Evolutionary conservation across 2,329 filamentous ascomycete species (phyloP).

Genomic region (Paracoccidioides brasiliensis): DNA sequence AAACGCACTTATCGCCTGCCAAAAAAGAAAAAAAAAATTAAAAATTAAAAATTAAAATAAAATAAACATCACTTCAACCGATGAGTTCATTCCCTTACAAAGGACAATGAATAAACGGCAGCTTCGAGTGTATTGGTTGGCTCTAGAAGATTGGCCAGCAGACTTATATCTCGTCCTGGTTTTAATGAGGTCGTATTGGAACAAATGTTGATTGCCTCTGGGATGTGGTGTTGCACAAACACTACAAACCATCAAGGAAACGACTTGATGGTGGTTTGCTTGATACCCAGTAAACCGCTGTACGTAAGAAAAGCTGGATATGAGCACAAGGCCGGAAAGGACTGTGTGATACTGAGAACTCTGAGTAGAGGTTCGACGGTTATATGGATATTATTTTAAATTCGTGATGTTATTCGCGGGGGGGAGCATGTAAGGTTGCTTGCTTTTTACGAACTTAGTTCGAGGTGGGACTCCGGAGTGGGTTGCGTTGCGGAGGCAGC

Average conservation of each 20-base stretch:
- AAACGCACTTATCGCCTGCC: slow-evolving; percentile 3
- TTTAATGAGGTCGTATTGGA: neutral
- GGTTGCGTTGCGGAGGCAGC: neutral
- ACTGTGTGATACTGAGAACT: neutral
- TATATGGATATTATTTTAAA: neutral
- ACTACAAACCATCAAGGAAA: neutral
- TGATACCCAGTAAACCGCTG: neutral
- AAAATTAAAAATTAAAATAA: too few species aligned
- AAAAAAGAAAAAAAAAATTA: neutral
- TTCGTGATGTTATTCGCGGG: neutral
- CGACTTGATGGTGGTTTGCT: neutral
- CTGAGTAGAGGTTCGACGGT: neutral
- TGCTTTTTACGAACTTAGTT: neutral
- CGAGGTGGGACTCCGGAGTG: neutral
- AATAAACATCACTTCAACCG: neutral
- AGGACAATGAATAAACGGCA: neutral
- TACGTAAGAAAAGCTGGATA: neutral
- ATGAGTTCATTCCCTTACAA: slow-evolving; percentile 2
- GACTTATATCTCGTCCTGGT: neutral
- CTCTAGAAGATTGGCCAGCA: neutral
- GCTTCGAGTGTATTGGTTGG: neutral
- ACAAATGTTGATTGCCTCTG: neutral
- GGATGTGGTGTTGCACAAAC: neutral
- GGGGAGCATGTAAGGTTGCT: neutral
- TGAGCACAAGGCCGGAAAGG: neutral